Conservation (phyloP, 148 eudicot species). For the Amaranthus palmeri region DNA sequence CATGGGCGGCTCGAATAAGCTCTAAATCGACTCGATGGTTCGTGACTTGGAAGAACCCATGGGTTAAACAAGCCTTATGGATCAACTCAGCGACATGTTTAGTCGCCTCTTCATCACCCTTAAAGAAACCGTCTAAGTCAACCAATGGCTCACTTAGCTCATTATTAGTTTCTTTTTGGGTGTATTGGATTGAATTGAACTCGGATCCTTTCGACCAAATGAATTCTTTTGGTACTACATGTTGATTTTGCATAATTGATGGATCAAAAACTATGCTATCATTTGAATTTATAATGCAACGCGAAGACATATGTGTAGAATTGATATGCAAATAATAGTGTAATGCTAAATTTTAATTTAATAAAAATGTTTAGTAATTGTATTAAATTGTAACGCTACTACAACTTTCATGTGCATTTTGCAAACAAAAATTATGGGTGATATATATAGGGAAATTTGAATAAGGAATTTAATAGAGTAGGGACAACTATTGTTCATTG, state of each 20-base stretch:
- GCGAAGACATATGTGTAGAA: neutral
- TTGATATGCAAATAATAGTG: neutral
- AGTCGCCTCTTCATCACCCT: slow-evolving; percentile 30
- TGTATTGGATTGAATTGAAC: slow-evolving; percentile 1
- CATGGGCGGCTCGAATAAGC: slow-evolving; percentile 29
- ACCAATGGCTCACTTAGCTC: slow-evolving; percentile 36
- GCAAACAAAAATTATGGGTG: slow-evolving; percentile 13
- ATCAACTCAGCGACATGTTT: slow-evolving; percentile 18
- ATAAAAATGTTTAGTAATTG: neutral
- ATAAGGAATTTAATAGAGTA: neutral
- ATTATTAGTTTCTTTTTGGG: neutral
- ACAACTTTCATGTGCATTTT: slow-evolving; percentile 5
- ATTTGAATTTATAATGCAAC: slow-evolving; percentile 28
- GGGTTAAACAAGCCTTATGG: slow-evolving; percentile 31
- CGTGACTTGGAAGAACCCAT: slow-evolving; percentile 44
- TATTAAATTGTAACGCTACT: neutral
- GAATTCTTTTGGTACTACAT: slow-evolving; percentile 33
- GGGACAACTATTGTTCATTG: slow-evolving; percentile 9
- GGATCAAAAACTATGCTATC: slow-evolving; percentile 24
- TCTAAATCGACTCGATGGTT: slow-evolving; percentile 33
- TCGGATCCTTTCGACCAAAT: slow-evolving; percentile 21
- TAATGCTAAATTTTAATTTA: neutral
- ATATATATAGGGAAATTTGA: slow-evolving; percentile 12
- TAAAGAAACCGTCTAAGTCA: slow-evolving; percentile 31
- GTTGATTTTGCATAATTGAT: slow-evolving; percentile 22